Evolutionary conservation across 2,329 filamentous ascomycete genomes (phyloP).

Genomic region (Botryotinia calthae): DNA sequence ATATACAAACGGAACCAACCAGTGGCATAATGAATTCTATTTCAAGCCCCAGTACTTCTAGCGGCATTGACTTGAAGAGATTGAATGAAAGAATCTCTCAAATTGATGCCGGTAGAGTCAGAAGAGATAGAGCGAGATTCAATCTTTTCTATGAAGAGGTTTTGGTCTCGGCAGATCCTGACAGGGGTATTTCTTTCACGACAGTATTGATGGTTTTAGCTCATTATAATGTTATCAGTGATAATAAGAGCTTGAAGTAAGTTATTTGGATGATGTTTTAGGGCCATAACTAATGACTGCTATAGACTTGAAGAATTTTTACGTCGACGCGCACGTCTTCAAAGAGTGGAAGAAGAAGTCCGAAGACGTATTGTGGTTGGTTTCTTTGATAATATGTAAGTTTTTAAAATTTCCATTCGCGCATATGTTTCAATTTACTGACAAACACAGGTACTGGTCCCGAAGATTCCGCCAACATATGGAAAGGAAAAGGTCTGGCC

Average conservation of each 20-base stretch:
- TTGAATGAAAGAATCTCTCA: conserved; percentile 70
- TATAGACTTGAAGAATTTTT: conserved; percentile 86
- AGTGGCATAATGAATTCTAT: conserved; percentile 51
- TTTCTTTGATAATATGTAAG: conserved; percentile 89
- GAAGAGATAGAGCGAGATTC: conserved; percentile 71
- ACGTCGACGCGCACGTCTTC: conserved; percentile 81
- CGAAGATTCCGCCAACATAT: conserved; percentile 75
- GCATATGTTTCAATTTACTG: conserved; percentile 25
- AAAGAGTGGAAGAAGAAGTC: conserved; percentile 93
- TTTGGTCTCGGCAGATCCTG: conserved; percentile 85
- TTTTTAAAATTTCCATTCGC: background rate
- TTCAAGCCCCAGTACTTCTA: conserved; percentile 49
- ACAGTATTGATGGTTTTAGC: conserved; percentile 91
- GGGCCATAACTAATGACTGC: conserved; percentile 34
- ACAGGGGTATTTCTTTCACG: conserved; percentile 87
- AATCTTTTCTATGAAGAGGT: conserved; percentile 98
- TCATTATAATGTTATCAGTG: conserved; percentile 97
- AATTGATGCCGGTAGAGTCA: conserved; percentile 74
- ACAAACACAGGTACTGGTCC: conserved; percentile 65
- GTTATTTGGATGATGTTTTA: conserved; percentile 28
- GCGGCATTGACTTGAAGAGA: conserved; percentile 67
- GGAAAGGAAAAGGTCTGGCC: conserved; percentile 68
- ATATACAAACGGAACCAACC: conserved; percentile 53
- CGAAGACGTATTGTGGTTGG: conserved; percentile 85
- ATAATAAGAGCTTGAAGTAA: conserved; percentile 88